Percentiles rank a stretch among this genome's conserved stretches.
Evolutionary conservation across 768 basidiomycete species (phyloP).

Genomic region (Amanita jacksonii): DNA sequence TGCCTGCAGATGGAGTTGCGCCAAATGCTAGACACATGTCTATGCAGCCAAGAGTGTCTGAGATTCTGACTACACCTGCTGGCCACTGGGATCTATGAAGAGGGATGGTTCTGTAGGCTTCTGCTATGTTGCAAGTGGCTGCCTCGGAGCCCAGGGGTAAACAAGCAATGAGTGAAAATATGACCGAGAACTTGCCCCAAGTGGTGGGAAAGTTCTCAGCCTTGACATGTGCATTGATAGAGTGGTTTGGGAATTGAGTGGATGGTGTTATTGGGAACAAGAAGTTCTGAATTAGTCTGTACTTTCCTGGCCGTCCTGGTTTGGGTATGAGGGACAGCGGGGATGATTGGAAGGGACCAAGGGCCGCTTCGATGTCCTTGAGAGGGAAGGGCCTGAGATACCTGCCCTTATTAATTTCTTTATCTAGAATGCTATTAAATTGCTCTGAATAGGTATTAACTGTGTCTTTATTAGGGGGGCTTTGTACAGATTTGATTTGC

Average conservation of each 20-base stretch:
- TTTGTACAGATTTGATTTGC: neutral
- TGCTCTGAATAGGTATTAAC: neutral
- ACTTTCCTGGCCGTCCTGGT: constrained; percentile 13
- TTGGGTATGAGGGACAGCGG: constrained; percentile 21
- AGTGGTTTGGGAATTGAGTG: constrained; percentile 1
- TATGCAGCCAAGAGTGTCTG: constrained; percentile 8
- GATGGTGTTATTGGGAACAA: constrained; percentile 11
- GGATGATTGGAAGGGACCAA: constrained; percentile 23
- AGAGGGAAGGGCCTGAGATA: neutral
- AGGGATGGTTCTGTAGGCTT: constrained; percentile 11
- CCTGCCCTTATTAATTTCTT: neutral
- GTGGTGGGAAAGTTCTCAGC: constrained; percentile 22
- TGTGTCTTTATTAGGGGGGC: neutral
- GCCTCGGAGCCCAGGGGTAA: constrained; percentile 10
- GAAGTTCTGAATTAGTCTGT: constrained; percentile 19
- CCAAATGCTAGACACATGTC: constrained; percentile 21
- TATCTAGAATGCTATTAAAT: neutral
- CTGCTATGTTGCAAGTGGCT: constrained; percentile 7
- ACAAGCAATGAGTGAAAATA: neutral
- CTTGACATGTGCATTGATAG: constrained; percentile 16
- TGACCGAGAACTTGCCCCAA: constrained; percentile 17
- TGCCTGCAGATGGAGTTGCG: constrained; percentile 11
- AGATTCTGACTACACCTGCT: constrained; percentile 5
- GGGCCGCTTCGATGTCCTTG: neutral
- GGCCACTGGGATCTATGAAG: constrained; percentile 9